Percentiles rank a stretch among this genome's conserved stretches.
Conservation (phyloP, 768 basidiomycete genomes). For the Dendrothele bispora region DNA sequence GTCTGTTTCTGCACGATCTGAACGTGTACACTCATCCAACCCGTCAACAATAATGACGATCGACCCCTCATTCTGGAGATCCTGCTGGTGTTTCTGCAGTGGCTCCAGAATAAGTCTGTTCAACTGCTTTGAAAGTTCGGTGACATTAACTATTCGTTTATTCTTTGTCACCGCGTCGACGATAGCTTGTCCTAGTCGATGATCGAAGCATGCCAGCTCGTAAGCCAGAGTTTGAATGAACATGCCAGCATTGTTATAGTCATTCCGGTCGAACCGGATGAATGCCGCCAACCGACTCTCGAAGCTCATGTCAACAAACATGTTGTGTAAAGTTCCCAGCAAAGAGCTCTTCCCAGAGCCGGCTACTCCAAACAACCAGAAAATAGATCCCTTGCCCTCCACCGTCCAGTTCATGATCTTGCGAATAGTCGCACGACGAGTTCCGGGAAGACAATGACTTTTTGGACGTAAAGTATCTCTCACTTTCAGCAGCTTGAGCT, state of each 20-base stretch:
- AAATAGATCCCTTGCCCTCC: background rate
- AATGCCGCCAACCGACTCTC: background rate
- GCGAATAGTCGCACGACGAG: background rate
- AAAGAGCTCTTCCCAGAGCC: conserved; percentile 4
- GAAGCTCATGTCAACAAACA: background rate
- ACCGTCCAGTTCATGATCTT: background rate
- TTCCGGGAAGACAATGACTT: no score
- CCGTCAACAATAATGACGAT: background rate
- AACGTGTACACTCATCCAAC: background rate
- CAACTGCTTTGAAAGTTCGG: background rate
- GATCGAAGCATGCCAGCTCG: background rate
- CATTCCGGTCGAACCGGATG: background rate
- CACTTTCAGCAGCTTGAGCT: no score
- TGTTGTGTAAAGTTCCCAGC: background rate
- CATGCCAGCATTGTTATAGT: background rate
- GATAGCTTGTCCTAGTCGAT: background rate
- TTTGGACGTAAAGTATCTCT: no score
- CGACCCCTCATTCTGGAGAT: background rate
- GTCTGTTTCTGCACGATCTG: background rate
- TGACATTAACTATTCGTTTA: background rate
- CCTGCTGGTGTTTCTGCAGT: background rate
- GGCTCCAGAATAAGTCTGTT: background rate
- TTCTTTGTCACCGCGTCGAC: background rate
- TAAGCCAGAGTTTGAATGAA: background rate
- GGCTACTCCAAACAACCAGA: conserved; percentile 1